phyloP scores from a whole-genome alignment of 176 grass and related monocot genomes.

The Carex kokanica region DNA sequence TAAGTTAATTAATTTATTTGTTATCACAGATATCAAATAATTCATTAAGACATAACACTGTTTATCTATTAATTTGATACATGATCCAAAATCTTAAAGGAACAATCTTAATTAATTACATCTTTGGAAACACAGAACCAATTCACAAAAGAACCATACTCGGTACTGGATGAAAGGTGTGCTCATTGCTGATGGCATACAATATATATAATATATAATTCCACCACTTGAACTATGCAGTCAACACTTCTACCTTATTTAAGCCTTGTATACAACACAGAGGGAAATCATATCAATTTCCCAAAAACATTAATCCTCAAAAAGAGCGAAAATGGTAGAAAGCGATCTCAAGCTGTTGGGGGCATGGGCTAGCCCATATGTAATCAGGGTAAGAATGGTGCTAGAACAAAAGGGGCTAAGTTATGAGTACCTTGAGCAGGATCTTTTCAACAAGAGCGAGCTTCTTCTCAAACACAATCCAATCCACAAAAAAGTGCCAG shows the following conservation, averaged over 20 bases:
- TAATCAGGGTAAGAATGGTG: slow-evolving; percentile 17
- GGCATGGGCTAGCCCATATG: slow-evolving; percentile 4
- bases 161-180: neutral
- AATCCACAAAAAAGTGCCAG: slow-evolving; percentile 18
- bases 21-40: too few species aligned
- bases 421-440: slow-evolving; percentile 15
- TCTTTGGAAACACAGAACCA: neutral
- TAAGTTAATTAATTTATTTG: too few species aligned
- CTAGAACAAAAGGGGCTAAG: slow-evolving; percentile 24
- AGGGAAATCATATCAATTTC: neutral
- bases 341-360: slow-evolving; percentile 5
- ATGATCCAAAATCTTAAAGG: too few species aligned
- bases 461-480: slow-evolving; percentile 32
- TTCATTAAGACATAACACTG: too few species aligned
- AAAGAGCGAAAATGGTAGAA: neutral
- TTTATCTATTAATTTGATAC: too few species aligned
- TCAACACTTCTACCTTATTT: neutral
- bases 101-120: neutral
- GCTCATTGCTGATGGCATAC: neutral
- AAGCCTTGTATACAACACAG: neutral
- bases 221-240: too few species aligned
- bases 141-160: neutral
- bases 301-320: neutral
- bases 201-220: too few species aligned
- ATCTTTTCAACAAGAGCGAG: slow-evolving; percentile 18